Evolutionary conservation across 441 rosid genomes (phyloP).

Genomic region (Eruca vesicaria): DNA sequence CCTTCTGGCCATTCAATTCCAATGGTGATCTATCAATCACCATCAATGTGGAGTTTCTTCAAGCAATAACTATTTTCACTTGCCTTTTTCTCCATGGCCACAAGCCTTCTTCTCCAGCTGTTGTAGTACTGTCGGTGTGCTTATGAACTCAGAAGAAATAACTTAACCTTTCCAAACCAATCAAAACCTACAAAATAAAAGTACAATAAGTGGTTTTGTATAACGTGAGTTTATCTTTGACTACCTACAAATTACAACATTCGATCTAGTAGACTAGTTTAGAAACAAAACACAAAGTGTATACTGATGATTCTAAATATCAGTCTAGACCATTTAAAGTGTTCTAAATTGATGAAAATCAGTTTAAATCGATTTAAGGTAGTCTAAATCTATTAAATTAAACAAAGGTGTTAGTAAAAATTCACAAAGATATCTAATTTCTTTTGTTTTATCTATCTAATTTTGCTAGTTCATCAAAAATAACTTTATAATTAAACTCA

Average conservation of each 20-base stretch:
- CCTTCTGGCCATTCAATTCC: constrained; percentile 19
- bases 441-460: too few relatives aligned
- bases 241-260: neutral
- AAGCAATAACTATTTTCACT: constrained; percentile 24
- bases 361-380: too few relatives aligned
- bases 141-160: neutral
- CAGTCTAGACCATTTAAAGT: too few relatives aligned
- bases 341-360: too few relatives aligned
- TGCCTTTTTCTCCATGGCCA: constrained; percentile 16
- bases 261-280: neutral
- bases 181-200: neutral
- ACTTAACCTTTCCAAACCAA: neutral
- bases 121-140: constrained; percentile 32
- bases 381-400: too few relatives aligned
- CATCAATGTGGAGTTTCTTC: constrained; percentile 14
- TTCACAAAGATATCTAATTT: too few relatives aligned
- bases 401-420: too few relatives aligned
- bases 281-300: neutral
- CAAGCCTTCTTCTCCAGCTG: constrained; percentile 28
- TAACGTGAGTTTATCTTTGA: neutral
- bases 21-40: constrained; percentile 27
- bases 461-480: too few relatives aligned
- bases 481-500: too few relatives aligned
- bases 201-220: neutral
- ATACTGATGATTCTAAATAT: too few relatives aligned